A percentile compares a stretch with the other conserved stretches of the same genome.
These are phyloP conservation scores for Phaeoacremonium minimum DNA, from an alignment of 2,329 filamentous ascomycete genomes.

Conservation along the genomic window DNA sequence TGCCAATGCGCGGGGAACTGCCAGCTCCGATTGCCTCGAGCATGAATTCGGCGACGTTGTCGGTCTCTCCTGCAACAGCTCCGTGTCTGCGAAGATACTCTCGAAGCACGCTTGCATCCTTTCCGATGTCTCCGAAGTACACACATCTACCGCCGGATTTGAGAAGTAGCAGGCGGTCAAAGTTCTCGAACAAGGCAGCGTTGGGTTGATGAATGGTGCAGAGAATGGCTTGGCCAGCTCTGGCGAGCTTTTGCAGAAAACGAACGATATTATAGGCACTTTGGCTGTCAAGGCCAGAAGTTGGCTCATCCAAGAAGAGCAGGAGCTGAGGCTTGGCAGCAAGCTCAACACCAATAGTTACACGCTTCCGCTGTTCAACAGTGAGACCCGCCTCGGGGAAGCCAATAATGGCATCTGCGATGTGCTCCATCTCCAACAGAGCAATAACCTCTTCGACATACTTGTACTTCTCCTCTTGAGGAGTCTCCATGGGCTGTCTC, in stretches of 20 bases:
- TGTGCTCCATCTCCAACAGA: constrained; percentile 53
- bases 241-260: constrained; percentile 71
- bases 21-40: constrained; percentile 79
- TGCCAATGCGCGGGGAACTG: constrained; percentile 65
- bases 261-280: constrained; percentile 74
- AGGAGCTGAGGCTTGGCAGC: constrained; percentile 76
- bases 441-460: constrained; percentile 58
- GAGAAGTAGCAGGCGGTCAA: constrained; percentile 76
- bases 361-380: constrained; percentile 63
- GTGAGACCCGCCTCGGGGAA: constrained; percentile 65
- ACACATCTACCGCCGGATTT: constrained; percentile 76
- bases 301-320: constrained; percentile 76
- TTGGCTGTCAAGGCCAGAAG: constrained; percentile 68
- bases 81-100: constrained; percentile 57
- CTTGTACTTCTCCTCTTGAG: constrained; percentile 49
- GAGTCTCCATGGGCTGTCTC: constrained; percentile 50
- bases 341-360: constrained; percentile 90
- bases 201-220: constrained; percentile 93
- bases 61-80: constrained; percentile 50
- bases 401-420: constrained; percentile 56
- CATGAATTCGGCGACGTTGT: constrained; percentile 74
- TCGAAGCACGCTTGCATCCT: constrained; percentile 67
- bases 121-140: constrained; percentile 82
- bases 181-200: constrained; percentile 81
- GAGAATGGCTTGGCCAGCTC: constrained; percentile 81